Evolutionary conservation across 2,329 filamentous ascomycete genomes (phyloP).

Genomic region (Monilinia fructigena): DNA sequence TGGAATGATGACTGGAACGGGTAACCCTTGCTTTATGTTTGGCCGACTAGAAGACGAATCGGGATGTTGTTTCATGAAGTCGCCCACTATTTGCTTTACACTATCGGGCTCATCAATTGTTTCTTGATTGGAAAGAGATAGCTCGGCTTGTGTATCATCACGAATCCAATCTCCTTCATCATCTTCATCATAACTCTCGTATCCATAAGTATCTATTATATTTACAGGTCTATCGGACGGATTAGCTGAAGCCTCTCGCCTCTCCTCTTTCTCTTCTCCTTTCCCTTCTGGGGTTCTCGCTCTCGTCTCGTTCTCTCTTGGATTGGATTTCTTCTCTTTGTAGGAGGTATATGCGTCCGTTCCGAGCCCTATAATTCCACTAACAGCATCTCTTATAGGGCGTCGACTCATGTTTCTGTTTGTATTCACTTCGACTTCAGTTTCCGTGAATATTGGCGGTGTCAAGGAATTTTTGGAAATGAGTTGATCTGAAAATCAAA

Average conservation of each 20-base stretch:
- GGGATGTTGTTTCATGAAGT: neutral
- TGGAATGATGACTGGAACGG: conserved; percentile 51
- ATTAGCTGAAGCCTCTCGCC: neutral
- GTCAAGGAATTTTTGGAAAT: neutral
- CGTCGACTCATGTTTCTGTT: neutral
- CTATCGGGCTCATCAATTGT: neutral
- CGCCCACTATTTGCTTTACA: conserved; percentile 13
- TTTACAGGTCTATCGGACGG: neutral
- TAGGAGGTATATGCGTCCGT: conserved; percentile 8
- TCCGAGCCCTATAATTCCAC: conserved; percentile 2
- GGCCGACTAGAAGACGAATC: neutral
- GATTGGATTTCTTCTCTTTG: conserved; percentile 11
- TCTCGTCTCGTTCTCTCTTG: neutral
- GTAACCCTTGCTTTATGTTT: conserved; percentile 30
- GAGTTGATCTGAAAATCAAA: too few relatives aligned
- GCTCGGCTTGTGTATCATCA: conserved; percentile 16
- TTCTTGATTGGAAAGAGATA: conserved; percentile 5
- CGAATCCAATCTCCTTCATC: conserved; percentile 21
- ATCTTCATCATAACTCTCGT: conserved; percentile 18
- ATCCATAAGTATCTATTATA: neutral
- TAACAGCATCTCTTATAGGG: neutral
- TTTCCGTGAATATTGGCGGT: neutral
- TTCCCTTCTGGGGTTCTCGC: neutral
- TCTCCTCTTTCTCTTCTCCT: too few relatives aligned
- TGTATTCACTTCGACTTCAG: neutral